Evolutionary conservation across 441 rosid genomes (phyloP), one percentile per base, ranked within the genome.

Genomic region (Isatis lusitanica): DNA sequence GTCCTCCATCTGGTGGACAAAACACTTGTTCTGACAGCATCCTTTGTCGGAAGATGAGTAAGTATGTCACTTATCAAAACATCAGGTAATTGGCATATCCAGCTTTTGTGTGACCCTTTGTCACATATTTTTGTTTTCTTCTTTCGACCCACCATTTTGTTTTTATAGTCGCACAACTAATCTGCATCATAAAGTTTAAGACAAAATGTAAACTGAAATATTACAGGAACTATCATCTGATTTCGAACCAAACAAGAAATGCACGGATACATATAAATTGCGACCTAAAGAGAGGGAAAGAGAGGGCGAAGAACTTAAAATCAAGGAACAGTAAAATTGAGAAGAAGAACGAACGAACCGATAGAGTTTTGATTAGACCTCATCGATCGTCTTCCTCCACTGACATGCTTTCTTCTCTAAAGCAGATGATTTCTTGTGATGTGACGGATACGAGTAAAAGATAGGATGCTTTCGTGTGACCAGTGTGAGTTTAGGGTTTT

Each of bases 71-170:
- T 6, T 33, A 46, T 46, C 66, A 70, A 17, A n/a, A 0, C 2
- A 9, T 70, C 47, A 0, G 66, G 74, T 24, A 70, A 61, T 6
- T 46, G 10, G 35, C 66, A 46, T 58, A 70, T 70, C 66, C 26
- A 18, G 33, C 60, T 53, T 70, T 24, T 6, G 0, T 31, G 24
- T 6, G 38, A 35, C 48, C 4, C 65, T 43, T 58, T 33, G 53
- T 8, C 73, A 57, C 56, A 56, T 13, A 6, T 15, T 13, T 52
- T 52, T 13, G 36, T 1, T 31, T 31, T 33, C 9, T 9, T 31
- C 8, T 56, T 56, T 9, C 40, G 7, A 56, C 24, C 40, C 61
- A 56, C 39, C 59, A 53, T 53, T 21, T 53, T 21, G 24, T 21
- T 53, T 40, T 11, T 30, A 28, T 53, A 17, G 35, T 55, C 39